Base-by-base conservation (phyloP, 805 yeast species). In the Candida odintsovae region DNA sequence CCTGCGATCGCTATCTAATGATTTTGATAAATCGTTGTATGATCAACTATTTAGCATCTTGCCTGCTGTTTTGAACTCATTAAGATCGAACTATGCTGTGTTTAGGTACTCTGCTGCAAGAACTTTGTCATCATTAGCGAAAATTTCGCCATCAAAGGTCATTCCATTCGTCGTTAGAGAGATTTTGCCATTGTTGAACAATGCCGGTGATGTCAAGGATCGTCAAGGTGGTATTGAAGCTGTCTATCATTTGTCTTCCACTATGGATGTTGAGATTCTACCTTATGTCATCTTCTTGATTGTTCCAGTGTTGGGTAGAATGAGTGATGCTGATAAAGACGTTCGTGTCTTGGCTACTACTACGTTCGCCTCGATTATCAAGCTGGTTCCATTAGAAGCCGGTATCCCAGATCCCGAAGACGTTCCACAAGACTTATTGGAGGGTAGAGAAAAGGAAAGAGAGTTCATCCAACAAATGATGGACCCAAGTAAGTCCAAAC, bases 401-500 rank as follows among this genome's bases (percentile, higher is more conserved):
- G 99, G 98, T 62, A 90, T 94, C 33, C 90, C 95, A 1, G 97
- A 94, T 64, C 98, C 98, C 2, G 82, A 78, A 43, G 96, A 90
- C 50, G 80, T 94, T 82, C 95, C 98, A 1, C 72, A 73, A 47
- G 89, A 86, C 40, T 71, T 94, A 42, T 71, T 94, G 50, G 86
- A 74, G 53, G 97, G 96, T 9, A 85, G 97, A 64, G 97, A 90
- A 56, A 77, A 86, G 46, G 99, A 94, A 64, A 80, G 99, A 62
- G 95, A 88, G 55, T 94, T 94, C 55, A 86, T 94, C 47, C 86
- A 85, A 55, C 99, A 94, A 62, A 92, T 94, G 98, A 88, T 94
- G 94, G 98, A 94, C 64, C 95, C 96, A 16, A 73, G 88, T 4
- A 90, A 90, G 62, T 86, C 94, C 40, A 78, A 90, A 56, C 82